Conservation (phyloP, 2,329 filamentous ascomycete species). For the Aspergillus pseudonomiae region DNA sequence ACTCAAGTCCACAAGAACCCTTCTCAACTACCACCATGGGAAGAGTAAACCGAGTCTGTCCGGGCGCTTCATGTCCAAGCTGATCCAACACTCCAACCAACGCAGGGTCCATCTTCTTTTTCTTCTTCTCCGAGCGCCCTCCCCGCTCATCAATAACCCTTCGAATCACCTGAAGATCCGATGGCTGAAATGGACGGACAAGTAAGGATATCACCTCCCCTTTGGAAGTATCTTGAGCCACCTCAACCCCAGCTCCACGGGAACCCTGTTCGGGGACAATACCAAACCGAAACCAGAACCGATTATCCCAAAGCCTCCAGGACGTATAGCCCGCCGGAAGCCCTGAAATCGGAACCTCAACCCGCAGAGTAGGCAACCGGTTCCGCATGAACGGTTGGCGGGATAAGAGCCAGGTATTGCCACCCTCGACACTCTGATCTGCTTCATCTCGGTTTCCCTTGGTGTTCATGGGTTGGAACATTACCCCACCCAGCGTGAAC, state of each 20-base stretch:
- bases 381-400: conserved; percentile 41
- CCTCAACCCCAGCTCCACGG: background rate
- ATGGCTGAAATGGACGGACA: conserved; percentile 44
- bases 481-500: conserved; percentile 54
- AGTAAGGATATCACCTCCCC: conserved; percentile 28
- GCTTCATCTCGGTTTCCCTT: background rate
- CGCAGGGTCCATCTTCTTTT: background rate
- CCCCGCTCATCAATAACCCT: conserved; percentile 8
- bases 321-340: conserved; percentile 8
- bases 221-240: background rate
- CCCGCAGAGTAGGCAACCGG: conserved; percentile 23
- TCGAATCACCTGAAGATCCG: conserved; percentile 33
- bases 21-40: conserved; percentile 37
- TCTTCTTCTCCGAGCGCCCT: conserved; percentile 4
- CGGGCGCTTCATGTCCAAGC: conserved; percentile 37
- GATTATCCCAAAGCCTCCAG: conserved; percentile 56
- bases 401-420: conserved; percentile 41
- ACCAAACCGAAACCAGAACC: conserved; percentile 58
- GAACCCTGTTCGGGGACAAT: conserved; percentile 25
- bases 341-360: conserved; percentile 22
- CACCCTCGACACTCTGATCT: background rate
- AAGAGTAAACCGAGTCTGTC: conserved; percentile 45
- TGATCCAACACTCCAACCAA: conserved; percentile 11
- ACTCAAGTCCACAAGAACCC: background rate
- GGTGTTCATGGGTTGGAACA: conserved; percentile 47